Percentiles rank a stretch among this genome's conserved stretches.
These are phyloP conservation scores for Erucastrum elatum DNA, from an alignment of 345 rosid genomes.

Conservation along the genomic window DNA sequence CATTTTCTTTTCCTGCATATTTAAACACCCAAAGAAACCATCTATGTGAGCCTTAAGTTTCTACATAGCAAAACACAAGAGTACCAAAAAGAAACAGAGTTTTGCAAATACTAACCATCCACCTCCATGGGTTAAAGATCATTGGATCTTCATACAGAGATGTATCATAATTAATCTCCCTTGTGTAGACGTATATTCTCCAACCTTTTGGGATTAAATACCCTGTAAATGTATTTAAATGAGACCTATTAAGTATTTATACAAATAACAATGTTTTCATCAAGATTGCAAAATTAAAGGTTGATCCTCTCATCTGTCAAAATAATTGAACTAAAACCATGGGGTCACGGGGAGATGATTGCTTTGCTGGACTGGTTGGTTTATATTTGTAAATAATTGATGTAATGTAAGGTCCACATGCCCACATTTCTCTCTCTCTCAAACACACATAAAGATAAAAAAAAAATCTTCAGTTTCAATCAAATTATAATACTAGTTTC, in stretches of 20 bases:
- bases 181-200: conserved; percentile 89
- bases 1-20: conserved; percentile 59
- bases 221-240: conserved; percentile 45
- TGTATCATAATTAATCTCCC: conserved; percentile 79
- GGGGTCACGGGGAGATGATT: conserved; percentile 48
- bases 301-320: conserved; percentile 31
- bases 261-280: background rate
- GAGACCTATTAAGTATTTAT: background rate
- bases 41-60: conserved; percentile 4
- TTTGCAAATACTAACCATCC: conserved; percentile 55
- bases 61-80: background rate
- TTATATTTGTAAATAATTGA: conserved; percentile 57
- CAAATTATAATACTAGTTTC: conserved; percentile 9
- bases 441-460: background rate
- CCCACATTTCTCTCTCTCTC: background rate
- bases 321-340: conserved; percentile 43
- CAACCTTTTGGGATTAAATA: conserved; percentile 83
- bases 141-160: conserved; percentile 65
- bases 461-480: background rate
- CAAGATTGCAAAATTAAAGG: background rate
- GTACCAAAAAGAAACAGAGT: background rate
- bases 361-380: conserved; percentile 70
- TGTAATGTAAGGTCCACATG: conserved; percentile 57
- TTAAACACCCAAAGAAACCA: background rate
- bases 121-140: conserved; percentile 92